Base-by-base conservation (phyloP, 371 early-diverging fungal genomes). In the Mortierella sp. region DNA sequence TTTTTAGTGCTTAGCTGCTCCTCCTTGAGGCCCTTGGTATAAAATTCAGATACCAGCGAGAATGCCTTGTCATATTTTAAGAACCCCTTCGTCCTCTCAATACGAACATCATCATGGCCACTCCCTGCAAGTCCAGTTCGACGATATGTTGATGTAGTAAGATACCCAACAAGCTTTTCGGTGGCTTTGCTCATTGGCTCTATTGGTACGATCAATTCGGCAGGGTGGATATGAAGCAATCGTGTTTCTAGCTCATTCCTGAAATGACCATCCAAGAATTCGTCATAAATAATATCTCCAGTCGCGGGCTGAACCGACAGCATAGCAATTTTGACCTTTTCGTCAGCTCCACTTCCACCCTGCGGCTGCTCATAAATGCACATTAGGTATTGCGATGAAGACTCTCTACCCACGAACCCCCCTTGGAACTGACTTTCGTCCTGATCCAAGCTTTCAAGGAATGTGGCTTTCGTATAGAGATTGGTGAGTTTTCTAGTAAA, bases 191-290 rank as follows among this genome's bases (percentile, higher is more conserved):
- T 87, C 60, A 93, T 67, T 1, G 58, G 34, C 0, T 75, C 68
- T 40, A 58, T 51, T 0, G 96, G 92, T 0, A 94, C 62, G 22
- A 96, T 82, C 9, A 96, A 64, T 77, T 96, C 96, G 34, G 89
- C 85, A 0, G 96, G 95, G 35, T 88, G 90, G 42, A 95, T 79
- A 72, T 95, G 94, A 54, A 88, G 76, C 34, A 96, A 37, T 1
- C 95, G 88, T 0, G 96, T 94, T 68, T 95, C 96, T 10, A 96
- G 86, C 62, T 93, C 94, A 34, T 78, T 86, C 34, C 94, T 86
- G 84, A 93, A 85, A 66, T 85, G 86, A 0, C 88, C 86, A 70
- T 96, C 96, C 17, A 86, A 83, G 74, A 94, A 96, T 29, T 84
- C 75, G 64, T 96, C 96, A 64, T 91, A 93, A 3, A 94, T 80